phyloP scores from a whole-genome alignment of 108 stramenopile genomes.

The Nitzschia sp. region DNA sequence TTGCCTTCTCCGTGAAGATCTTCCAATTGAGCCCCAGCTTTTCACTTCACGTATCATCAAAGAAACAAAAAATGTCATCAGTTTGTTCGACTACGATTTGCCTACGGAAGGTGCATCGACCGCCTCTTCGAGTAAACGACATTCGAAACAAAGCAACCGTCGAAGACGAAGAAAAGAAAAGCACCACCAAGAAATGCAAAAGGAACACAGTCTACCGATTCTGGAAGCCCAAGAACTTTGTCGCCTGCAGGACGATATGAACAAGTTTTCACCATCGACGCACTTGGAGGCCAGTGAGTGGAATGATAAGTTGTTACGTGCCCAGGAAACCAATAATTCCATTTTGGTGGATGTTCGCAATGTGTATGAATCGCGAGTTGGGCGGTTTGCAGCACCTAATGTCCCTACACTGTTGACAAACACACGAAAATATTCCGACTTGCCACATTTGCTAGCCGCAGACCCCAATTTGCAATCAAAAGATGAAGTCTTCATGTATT shows the following conservation, averaged over 20 bases:
- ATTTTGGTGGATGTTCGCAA: constrained; percentile 77
- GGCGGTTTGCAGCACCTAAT: constrained; percentile 54
- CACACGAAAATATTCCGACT: constrained; percentile 81
- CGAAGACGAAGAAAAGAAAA: constrained; percentile 18
- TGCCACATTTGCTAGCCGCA: constrained; percentile 56
- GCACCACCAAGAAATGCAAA: not conserved
- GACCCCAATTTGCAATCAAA: constrained; percentile 41
- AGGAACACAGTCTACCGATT: not conserved
- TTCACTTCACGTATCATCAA: constrained; percentile 63
- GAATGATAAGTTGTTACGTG: constrained; percentile 42
- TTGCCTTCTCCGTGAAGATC: constrained; percentile 62
- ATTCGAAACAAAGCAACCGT: constrained; percentile 18
- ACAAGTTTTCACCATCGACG: constrained; percentile 43
- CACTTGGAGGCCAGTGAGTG: constrained; percentile 73
- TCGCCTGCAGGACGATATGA: constrained; percentile 33
- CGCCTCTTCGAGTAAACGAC: constrained; percentile 9
- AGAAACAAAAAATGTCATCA: constrained; percentile 67
- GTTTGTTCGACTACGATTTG: constrained; percentile 48
- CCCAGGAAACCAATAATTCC: constrained; percentile 24
- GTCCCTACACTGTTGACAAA: constrained; percentile 66
- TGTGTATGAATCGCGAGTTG: constrained; percentile 73
- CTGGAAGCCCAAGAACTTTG: not conserved
- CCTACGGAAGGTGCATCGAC: not conserved
- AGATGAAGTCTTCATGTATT: constrained; percentile 72
- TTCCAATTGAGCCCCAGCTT: constrained; percentile 56